Evolutionary conservation across 345 rosid genomes (phyloP).

Genomic region (Citrus unshiu): DNA sequence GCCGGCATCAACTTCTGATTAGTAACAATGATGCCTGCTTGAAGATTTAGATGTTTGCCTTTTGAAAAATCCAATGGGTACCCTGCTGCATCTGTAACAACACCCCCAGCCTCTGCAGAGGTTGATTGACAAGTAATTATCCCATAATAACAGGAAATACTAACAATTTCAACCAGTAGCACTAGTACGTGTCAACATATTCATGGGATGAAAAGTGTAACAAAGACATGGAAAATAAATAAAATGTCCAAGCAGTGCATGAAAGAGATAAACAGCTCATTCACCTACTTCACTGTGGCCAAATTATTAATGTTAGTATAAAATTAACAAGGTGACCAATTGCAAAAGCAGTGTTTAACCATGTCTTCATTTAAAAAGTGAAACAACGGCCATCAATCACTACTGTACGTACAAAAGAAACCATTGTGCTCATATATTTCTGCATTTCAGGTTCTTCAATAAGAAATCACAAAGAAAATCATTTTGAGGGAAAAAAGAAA

Average conservation of each 20-base stretch:
- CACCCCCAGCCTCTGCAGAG: constrained; percentile 83
- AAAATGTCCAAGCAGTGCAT: neutral
- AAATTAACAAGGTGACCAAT: neutral
- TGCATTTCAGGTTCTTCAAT: neutral
- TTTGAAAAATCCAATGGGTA: constrained; percentile 72
- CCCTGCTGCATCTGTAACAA: constrained; percentile 73
- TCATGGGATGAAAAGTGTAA: neutral
- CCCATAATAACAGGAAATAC: neutral
- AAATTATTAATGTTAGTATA: neutral
- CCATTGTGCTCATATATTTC: neutral
- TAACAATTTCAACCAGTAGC: neutral
- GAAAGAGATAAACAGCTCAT: neutral
- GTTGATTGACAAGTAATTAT: constrained; percentile 10
- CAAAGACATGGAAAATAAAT: neutral
- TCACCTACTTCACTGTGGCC: neutral
- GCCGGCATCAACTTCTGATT: constrained; percentile 82
- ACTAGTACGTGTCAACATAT: neutral
- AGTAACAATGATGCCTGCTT: constrained; percentile 72
- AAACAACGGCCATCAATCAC: no score
- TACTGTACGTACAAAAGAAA: neutral
- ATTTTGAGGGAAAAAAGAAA: neutral
- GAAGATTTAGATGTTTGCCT: constrained; percentile 70
- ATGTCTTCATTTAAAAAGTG: neutral
- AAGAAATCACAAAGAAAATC: neutral
- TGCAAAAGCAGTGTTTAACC: neutral